These are phyloP conservation scores for Rubroboletus satanas DNA, from an alignment of 768 basidiomycete species.

Conservation along the genomic window DNA sequence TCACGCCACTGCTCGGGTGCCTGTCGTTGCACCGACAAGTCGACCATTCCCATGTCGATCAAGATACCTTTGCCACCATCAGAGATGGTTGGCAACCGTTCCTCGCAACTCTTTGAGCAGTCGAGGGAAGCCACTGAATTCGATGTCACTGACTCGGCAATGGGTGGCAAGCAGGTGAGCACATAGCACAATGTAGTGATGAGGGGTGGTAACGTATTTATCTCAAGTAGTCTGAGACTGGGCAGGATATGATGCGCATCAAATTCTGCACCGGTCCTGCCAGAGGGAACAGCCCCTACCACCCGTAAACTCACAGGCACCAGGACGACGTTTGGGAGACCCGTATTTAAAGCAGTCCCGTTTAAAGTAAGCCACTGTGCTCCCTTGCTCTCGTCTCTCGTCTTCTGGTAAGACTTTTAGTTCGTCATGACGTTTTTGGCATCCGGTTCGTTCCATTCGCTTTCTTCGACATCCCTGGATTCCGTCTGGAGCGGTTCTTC, in stretches of 20 bases:
- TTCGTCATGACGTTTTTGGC: slow-evolving; percentile 1
- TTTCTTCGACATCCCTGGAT: background rate
- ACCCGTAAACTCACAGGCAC: background rate
- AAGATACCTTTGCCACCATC: background rate
- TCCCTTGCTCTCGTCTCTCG: background rate
- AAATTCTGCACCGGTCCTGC: background rate
- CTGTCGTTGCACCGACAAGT: background rate
- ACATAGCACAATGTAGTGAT: background rate
- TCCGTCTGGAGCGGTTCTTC: background rate
- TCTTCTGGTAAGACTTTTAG: slow-evolving; percentile 9
- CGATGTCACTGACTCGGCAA: too few relatives aligned
- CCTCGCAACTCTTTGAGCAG: background rate
- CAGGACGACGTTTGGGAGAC: background rate
- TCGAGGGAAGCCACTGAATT: background rate
- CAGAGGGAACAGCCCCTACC: background rate
- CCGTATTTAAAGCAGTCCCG: background rate
- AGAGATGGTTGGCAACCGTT: background rate
- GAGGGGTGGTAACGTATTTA: background rate
- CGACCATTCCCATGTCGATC: background rate
- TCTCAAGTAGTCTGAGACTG: background rate
- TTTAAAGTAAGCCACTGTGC: background rate
- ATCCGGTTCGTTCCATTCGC: background rate
- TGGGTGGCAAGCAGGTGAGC: background rate
- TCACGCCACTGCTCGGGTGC: background rate
- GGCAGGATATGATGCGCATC: background rate